Evolutionary conservation across 208 protist genomes (phyloP), one percentile per base, ranked within the genome.

Genomic region (Angomonas deanei): DNA sequence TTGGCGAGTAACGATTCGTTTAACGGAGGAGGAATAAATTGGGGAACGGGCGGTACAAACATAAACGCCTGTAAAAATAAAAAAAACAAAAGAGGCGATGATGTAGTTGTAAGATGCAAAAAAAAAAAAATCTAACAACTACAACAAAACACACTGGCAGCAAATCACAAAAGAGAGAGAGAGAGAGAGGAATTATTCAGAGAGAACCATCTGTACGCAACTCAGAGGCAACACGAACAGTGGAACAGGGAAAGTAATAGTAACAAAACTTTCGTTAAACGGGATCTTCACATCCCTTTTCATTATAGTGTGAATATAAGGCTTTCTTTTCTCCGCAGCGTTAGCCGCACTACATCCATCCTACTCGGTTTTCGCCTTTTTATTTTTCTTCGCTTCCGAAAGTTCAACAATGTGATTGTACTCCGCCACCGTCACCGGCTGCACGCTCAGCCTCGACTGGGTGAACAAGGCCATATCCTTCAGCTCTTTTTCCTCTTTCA

Each of bases 381-480:
- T 21, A 3, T 17, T 32, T 28, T 49, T 11, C 30, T 48, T 61
- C 27, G 52, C 27, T 2, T 46, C 30, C 46, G 64, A 64, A 61
- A 93, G 61, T 10, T 23, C 24, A 5, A 87, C n/a, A 49, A 93
- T 83, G 52, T 82, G 74, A 0, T 83, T 72, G 61, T 82, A 93
- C 61, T 88, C 82, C 10, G 61, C 60, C n/a, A 46, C 64, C 2
- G 70, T 66, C 10, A 91, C 80, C 0, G 78, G 79, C 67, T 93
- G 86, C 10, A 93, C 86, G 62, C 86, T 93, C 19, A 93, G 54
- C n/a, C 83, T 77, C 17, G 73, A 47, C 36, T 78, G 79, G 2
- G 70, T 79, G 56, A 93, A 88, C 8, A 93, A 69, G 28, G 74
- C 78, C 86, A 93, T 93, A 13, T 70, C 64, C 26, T 67, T 39